phyloP scores from a whole-genome alignment of 345 rosid genomes.

The Eucalyptus curtisii region DNA sequence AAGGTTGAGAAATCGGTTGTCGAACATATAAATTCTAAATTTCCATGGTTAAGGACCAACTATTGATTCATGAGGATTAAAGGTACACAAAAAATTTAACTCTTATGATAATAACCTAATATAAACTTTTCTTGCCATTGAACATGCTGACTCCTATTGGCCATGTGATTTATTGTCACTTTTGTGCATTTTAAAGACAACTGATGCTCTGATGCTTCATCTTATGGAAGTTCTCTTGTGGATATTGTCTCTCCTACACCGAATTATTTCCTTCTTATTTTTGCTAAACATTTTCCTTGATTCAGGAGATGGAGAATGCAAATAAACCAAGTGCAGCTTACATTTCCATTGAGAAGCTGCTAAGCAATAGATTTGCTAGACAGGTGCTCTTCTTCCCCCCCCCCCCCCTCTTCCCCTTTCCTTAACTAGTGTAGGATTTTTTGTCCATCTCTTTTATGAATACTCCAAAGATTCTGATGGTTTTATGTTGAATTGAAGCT shows the following conservation, averaged over 20 bases:
- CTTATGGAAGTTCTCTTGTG: neutral
- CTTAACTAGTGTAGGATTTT: neutral
- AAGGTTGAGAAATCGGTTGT: neutral
- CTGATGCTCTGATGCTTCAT: neutral
- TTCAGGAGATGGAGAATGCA: conserved; percentile 28
- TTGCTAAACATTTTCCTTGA: neutral
- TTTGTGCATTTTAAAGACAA: neutral
- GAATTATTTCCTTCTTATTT: neutral
- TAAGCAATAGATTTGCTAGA: conserved; percentile 70
- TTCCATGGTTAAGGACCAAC: neutral
- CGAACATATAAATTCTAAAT: neutral
- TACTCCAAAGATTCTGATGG: neutral
- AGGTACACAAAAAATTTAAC: neutral
- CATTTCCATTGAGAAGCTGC: conserved; percentile 54
- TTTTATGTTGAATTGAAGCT: conserved; percentile 36
- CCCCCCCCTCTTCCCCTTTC: neutral
- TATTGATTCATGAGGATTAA: neutral
- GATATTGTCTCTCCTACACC: neutral
- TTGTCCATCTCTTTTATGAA: neutral
- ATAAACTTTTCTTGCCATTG: neutral
- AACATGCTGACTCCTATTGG: neutral
- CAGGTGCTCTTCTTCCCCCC: conserved; percentile 36
- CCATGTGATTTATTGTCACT: neutral
- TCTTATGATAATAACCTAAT: neutral
- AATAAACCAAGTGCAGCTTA: conserved; percentile 19